A percentile compares a stretch with the other conserved stretches of the same genome.
Evolutionary conservation across 148 eudicot genomes (phyloP).

Genomic region (Chenopodium formosanum): DNA sequence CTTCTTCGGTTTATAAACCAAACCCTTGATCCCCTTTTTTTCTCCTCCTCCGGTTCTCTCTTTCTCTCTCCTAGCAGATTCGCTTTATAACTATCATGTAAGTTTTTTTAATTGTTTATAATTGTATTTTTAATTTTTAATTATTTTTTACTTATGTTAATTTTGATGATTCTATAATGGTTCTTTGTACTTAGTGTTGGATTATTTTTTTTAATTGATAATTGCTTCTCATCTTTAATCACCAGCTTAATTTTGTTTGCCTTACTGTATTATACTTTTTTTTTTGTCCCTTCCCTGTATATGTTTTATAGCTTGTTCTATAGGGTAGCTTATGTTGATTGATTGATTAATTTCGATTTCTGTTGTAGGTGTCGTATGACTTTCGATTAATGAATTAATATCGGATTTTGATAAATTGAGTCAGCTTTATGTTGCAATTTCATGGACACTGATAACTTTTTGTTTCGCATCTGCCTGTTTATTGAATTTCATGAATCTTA

Average conservation of each 20-base stretch:
- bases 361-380: too few species aligned
- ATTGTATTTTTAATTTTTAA: background rate
- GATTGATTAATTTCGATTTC: too few species aligned
- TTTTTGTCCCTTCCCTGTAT: background rate
- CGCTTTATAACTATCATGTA: conserved; percentile 28
- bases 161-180: background rate
- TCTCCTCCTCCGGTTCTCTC: conserved; percentile 10
- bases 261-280: too few species aligned
- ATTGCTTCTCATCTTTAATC: background rate
- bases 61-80: conserved; percentile 13
- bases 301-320: background rate
- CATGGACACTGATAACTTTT: background rate
- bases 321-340: too few species aligned
- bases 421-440: background rate
- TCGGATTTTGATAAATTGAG: too few species aligned
- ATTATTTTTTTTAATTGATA: background rate
- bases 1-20: conserved; percentile 24
- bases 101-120: background rate
- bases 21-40: conserved; percentile 23
- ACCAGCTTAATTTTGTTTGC: background rate
- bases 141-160: background rate
- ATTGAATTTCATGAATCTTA: too few species aligned
- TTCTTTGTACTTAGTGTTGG: conserved; percentile 6
- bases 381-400: too few species aligned
- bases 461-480: background rate